Conservation (phyloP, 2,329 filamentous ascomycete genomes). For the Helminthosporium solani region DNA sequence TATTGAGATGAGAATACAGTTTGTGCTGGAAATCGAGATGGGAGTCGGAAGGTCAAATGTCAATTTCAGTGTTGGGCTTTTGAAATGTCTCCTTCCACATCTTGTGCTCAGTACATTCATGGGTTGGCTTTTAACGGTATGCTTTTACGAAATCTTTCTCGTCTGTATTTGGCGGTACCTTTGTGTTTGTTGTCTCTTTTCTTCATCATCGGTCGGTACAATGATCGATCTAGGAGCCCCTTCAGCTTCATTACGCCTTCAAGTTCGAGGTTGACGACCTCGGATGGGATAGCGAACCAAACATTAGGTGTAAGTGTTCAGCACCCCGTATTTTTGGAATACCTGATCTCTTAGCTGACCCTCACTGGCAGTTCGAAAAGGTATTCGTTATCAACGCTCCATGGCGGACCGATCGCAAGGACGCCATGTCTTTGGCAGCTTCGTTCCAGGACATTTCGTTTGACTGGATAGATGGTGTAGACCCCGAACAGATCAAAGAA, state of each 20-base stretch:
- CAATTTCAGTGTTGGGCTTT: neutral
- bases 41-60: conserved; percentile 1
- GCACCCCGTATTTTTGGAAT: neutral
- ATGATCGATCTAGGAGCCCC: neutral
- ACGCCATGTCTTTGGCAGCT: conserved; percentile 52
- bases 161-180: conserved; percentile 9
- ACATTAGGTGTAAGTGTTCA: conserved; percentile 22
- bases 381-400: conserved; percentile 57
- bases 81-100: neutral
- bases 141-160: conserved; percentile 15
- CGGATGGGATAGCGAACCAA: conserved; percentile 15
- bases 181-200: conserved; percentile 12
- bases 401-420: conserved; percentile 53
- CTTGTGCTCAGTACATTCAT: neutral
- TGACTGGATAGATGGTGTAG: conserved; percentile 51
- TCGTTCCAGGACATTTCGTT: conserved; percentile 49
- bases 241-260: conserved; percentile 1
- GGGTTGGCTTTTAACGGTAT: conserved; percentile 8
- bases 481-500: conserved; percentile 35
- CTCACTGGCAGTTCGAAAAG: conserved; percentile 50
- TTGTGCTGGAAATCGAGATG: neutral
- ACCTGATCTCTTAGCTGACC: neutral
- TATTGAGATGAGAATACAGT: neutral
- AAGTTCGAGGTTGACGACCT: conserved; percentile 1
- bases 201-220: conserved; percentile 10